A percentile compares a stretch with the other conserved stretches of the same genome.
Conservation (phyloP, 2,329 filamentous ascomycete genomes). For the Sporothrix brasiliensis region DNA sequence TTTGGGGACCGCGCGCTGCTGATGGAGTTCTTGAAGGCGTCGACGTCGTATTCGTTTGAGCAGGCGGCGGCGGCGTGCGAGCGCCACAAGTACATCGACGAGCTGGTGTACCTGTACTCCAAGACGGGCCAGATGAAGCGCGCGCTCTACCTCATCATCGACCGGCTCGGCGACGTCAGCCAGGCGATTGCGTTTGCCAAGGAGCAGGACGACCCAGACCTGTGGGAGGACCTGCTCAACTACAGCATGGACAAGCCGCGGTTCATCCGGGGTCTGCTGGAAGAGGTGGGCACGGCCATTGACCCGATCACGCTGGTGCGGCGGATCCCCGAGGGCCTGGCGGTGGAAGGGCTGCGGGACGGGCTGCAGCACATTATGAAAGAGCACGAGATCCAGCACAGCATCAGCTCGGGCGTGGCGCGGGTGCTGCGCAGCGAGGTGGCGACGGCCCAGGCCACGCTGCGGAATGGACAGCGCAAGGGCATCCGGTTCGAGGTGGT, state of each 20-base stretch:
- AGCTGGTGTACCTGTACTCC: conserved; percentile 93
- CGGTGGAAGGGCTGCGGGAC: conserved; percentile 87
- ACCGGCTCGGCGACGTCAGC: conserved; percentile 85
- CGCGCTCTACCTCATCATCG: conserved; percentile 89
- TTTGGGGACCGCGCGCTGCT: conserved; percentile 74
- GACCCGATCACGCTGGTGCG: conserved; percentile 88
- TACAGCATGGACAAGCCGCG: conserved; percentile 97
- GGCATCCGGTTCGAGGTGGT: conserved; percentile 87
- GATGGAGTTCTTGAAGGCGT: conserved; percentile 83
- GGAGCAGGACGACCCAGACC: conserved; percentile 84
- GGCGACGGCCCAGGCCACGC: conserved; percentile 74
- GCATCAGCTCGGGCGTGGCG: conserved; percentile 87
- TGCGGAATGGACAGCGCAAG: conserved; percentile 77
- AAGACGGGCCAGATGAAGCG: conserved; percentile 94
- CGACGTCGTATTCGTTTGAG: conserved; percentile 86
- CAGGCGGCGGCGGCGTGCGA: conserved; percentile 80
- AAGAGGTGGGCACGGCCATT: conserved; percentile 92
- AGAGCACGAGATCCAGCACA: conserved; percentile 93
- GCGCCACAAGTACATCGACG: conserved; percentile 75
- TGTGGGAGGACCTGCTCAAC: conserved; percentile 92
- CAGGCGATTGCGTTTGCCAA: conserved; percentile 95
- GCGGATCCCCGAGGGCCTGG: conserved; percentile 87
- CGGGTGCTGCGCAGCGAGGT: conserved; percentile 87
- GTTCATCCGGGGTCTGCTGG: conserved; percentile 88
- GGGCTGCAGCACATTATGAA: conserved; percentile 89